A percentile compares a stretch with the other conserved stretches of the same genome.
phyloP scores from a whole-genome alignment of 192 early-diverging fungal species.

The Jimgerdemannia flammicorona region DNA sequence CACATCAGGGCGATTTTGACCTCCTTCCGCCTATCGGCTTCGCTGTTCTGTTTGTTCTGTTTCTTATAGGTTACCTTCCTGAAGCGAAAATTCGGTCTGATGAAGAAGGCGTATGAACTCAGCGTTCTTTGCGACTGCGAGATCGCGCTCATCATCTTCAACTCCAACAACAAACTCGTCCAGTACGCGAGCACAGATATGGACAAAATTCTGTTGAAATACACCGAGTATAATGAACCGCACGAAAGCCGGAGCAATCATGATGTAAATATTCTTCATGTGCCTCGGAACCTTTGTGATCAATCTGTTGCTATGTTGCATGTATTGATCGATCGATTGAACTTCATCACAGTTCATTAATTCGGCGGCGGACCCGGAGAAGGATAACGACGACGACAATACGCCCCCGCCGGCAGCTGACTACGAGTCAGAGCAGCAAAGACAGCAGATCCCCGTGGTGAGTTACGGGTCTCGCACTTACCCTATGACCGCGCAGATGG shows the following conservation, averaged over 20 bases:
- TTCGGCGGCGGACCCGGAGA: not conserved
- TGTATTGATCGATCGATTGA: too few species aligned
- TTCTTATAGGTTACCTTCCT: conserved; percentile 94
- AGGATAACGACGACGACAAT: not conserved
- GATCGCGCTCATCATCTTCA: conserved; percentile 94
- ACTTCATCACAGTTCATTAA: conserved; percentile 1
- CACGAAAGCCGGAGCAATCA: conserved; percentile 38
- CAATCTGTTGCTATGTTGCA: too few species aligned
- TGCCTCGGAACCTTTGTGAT: too few species aligned
- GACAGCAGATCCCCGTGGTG: too few species aligned
- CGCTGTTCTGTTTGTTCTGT: too few species aligned
- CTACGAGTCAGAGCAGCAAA: too few species aligned
- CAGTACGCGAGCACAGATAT: conserved; percentile 94
- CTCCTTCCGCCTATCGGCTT: too few species aligned
- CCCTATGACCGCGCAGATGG: too few species aligned
- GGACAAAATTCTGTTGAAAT: conserved; percentile 86
- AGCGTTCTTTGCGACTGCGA: conserved; percentile 94
- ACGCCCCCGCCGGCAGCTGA: not conserved
- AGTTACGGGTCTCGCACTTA: too few species aligned
- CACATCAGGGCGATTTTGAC: too few species aligned
- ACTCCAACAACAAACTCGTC: conserved; percentile 87
- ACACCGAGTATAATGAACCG: conserved; percentile 60
- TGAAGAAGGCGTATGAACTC: conserved; percentile 97
- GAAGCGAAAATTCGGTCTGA: conserved; percentile 90
- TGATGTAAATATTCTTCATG: too few species aligned